Evolutionary conservation across 306 rosid species (phyloP).

Genomic region (Cyamopsis tetragonoloba): DNA sequence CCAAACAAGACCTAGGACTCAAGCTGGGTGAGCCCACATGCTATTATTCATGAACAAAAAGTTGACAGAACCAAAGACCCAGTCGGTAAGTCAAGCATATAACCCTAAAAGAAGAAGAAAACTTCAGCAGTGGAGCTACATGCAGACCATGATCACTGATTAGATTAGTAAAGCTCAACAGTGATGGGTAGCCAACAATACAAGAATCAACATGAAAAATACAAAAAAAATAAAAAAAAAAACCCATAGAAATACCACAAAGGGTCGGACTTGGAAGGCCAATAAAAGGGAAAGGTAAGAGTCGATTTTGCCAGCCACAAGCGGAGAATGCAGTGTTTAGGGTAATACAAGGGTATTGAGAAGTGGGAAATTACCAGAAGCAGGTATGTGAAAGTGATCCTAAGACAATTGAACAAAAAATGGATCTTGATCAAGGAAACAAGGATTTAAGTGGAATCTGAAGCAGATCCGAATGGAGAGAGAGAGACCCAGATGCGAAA

Average conservation of each 20-base stretch:
- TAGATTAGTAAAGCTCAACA: constrained; percentile 23
- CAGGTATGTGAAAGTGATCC: constrained; percentile 25
- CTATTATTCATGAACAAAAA: constrained; percentile 22
- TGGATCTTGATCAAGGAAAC: constrained; percentile 51
- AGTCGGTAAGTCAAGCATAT: constrained; percentile 11
- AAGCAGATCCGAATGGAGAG: constrained; percentile 54
- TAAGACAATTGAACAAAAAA: constrained; percentile 35
- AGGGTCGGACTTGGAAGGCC: background rate
- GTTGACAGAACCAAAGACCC: constrained; percentile 18
- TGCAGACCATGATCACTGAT: constrained; percentile 43
- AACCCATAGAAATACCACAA: background rate
- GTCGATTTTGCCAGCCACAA: constrained; percentile 19
- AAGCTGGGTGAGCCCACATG: background rate
- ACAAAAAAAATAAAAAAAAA: background rate
- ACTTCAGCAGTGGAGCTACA: constrained; percentile 22
- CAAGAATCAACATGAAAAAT: background rate
- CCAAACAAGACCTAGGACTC: constrained; percentile 2
- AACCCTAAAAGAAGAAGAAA: background rate
- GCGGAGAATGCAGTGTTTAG: constrained; percentile 21
- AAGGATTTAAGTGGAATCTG: constrained; percentile 33
- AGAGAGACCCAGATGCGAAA: constrained; percentile 48
- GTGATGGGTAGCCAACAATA: constrained; percentile 4
- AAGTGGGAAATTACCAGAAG: constrained; percentile 5
- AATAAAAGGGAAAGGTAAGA: constrained; percentile 25
- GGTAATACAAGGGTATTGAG: constrained; percentile 4